Conservation (phyloP, 495 filamentous ascomycete genomes). For the Xylaria palmicola region DNA sequence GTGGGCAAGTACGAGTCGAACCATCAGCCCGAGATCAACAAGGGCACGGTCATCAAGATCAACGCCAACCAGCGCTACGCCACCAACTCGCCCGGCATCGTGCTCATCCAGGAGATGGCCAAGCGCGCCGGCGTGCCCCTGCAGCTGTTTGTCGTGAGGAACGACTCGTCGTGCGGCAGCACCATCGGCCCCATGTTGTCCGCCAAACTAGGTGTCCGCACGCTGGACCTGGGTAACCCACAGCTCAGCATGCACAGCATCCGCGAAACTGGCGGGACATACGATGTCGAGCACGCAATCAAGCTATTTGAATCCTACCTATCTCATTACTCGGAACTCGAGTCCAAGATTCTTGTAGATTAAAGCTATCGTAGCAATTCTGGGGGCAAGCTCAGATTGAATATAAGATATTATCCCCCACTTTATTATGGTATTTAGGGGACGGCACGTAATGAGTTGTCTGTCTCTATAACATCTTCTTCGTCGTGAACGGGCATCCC, state of each 20-base stretch:
- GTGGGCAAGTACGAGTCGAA: constrained; percentile 83
- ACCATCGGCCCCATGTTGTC: constrained; percentile 96
- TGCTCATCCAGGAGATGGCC: constrained; percentile 84
- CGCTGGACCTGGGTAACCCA: constrained; percentile 92
- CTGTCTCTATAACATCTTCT: no score
- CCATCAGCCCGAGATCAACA: constrained; percentile 93
- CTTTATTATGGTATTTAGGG: no score
- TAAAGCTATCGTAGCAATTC: constrained; percentile 20
- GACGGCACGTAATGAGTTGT: no score
- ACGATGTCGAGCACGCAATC: constrained; percentile 86
- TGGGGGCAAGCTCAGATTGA: background rate
- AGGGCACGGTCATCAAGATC: constrained; percentile 92
- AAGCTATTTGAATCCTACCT: constrained; percentile 88
- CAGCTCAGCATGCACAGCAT: constrained; percentile 98
- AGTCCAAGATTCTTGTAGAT: constrained; percentile 79
- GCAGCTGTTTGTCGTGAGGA: constrained; percentile 94
- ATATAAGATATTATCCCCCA: background rate
- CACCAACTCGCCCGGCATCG: constrained; percentile 93
- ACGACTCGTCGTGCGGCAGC: constrained; percentile 89
- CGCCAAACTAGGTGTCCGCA: constrained; percentile 79
- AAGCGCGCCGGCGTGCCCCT: constrained; percentile 69
- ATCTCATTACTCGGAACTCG: constrained; percentile 73
- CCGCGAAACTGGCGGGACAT: constrained; percentile 80
- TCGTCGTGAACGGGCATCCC: no score
- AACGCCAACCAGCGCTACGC: constrained; percentile 97